phyloP scores from a whole-genome alignment of 371 early-diverging fungal genomes.

The Conidiobolus incongruus region DNA sequence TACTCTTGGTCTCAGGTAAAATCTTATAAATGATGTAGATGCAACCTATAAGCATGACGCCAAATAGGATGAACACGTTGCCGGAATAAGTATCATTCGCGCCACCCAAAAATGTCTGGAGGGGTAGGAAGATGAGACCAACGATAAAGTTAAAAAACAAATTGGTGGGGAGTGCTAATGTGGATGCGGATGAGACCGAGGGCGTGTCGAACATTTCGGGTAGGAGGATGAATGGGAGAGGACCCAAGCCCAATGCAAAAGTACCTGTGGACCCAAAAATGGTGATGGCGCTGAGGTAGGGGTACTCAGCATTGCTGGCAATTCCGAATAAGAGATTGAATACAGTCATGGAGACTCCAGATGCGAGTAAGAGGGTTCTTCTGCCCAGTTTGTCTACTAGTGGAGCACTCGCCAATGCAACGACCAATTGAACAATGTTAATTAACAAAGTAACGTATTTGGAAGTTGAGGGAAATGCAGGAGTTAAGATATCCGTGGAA shows the following conservation, averaged over 20 bases:
- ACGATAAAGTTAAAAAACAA: constrained; percentile 52
- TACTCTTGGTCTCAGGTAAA: constrained; percentile 70
- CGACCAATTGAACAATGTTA: constrained; percentile 47
- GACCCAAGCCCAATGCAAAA: constrained; percentile 78
- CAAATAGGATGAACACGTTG: background rate
- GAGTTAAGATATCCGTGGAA: constrained; percentile 49
- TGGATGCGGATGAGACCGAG: constrained; percentile 39
- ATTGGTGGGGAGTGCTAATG: constrained; percentile 41
- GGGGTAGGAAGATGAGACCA: constrained; percentile 28
- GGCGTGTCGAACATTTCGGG: constrained; percentile 59
- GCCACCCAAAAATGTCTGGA: constrained; percentile 37
- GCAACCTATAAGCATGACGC: constrained; percentile 15
- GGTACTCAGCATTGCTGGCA: constrained; percentile 21
- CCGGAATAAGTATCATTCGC: background rate
- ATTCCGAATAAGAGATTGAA: constrained; percentile 28
- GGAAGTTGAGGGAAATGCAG: constrained; percentile 33
- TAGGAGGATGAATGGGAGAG: constrained; percentile 67
- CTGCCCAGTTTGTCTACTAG: constrained; percentile 70
- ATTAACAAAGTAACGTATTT: constrained; percentile 45
- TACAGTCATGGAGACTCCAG: constrained; percentile 31
- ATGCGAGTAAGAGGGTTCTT: constrained; percentile 44
- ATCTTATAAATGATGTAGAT: constrained; percentile 20
- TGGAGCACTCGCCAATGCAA: constrained; percentile 39
- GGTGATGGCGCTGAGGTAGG: constrained; percentile 29
- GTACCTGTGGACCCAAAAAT: constrained; percentile 56